Evolutionary conservation across 208 protist species (phyloP).

Genomic region (Cochliopodium minus): DNA sequence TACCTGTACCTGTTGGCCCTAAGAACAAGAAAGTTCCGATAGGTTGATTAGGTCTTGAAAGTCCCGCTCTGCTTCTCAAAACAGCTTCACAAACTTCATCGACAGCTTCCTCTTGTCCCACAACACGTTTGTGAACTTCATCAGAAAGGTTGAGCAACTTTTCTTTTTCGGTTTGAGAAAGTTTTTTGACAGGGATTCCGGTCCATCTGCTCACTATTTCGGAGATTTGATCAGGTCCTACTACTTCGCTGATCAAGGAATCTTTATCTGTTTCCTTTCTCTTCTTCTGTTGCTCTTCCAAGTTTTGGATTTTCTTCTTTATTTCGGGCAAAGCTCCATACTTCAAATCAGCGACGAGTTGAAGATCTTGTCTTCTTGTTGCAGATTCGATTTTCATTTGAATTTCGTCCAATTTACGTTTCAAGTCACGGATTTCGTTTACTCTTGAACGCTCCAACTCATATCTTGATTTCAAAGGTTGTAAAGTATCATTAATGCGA

Average conservation of each 20-base stretch:
- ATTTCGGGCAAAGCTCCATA: conserved; percentile 85
- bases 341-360: conserved; percentile 68
- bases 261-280: background rate
- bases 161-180: conserved; percentile 61
- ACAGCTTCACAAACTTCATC: conserved; percentile 77
- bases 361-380: conserved; percentile 62
- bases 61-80: conserved; percentile 71
- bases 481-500: conserved; percentile 46
- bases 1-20: conserved; percentile 78
- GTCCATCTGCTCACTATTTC: conserved; percentile 84
- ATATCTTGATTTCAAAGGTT: conserved; percentile 54
- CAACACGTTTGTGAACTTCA: conserved; percentile 44
- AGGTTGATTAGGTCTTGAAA: conserved; percentile 62
- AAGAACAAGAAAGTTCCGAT: conserved; percentile 86
- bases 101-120: conserved; percentile 89
- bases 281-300: conserved; percentile 43
- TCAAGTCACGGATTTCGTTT: conserved; percentile 54
- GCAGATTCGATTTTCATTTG: conserved; percentile 64
- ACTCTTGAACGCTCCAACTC: conserved; percentile 52
- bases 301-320: conserved; percentile 47
- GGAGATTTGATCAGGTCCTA: conserved; percentile 73
- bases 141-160: conserved; percentile 35
- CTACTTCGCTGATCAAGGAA: conserved; percentile 39
- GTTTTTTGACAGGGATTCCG: conserved; percentile 80
- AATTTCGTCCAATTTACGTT: conserved; percentile 63